Conservation (phyloP, 176 grass and related monocot genomes). For the Oropetium thomaeum region DNA sequence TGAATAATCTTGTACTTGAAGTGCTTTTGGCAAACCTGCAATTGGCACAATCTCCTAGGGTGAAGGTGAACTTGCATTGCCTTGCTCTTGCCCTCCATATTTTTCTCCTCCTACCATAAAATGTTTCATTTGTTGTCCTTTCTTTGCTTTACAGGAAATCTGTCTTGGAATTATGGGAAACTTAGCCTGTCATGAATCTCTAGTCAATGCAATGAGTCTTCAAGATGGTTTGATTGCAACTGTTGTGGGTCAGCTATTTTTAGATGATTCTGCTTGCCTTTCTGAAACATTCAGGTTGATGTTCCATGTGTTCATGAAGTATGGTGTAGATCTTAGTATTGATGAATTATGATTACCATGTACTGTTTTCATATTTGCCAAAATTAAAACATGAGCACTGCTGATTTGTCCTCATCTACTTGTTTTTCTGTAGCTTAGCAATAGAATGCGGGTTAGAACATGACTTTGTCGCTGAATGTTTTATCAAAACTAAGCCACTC, state of each 20-base stretch:
- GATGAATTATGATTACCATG: background rate
- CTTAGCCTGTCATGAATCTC: constrained; percentile 76
- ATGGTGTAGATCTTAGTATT: constrained; percentile 7
- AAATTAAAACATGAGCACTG: background rate
- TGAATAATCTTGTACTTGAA: constrained; percentile 82
- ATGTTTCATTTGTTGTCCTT: constrained; percentile 19
- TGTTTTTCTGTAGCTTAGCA: constrained; percentile 3
- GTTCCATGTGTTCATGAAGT: background rate
- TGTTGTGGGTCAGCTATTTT: constrained; percentile 68
- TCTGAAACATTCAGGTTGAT: constrained; percentile 83
- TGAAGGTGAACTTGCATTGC: constrained; percentile 48
- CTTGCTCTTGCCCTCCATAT: background rate
- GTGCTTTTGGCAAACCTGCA: constrained; percentile 80
- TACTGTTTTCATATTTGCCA: constrained; percentile 11
- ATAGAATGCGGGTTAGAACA: constrained; percentile 17
- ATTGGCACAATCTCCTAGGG: constrained; percentile 57
- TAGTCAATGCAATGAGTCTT: constrained; percentile 56
- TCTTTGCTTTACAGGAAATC: constrained; percentile 64
- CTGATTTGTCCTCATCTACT: background rate
- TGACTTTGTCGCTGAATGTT: constrained; percentile 13
- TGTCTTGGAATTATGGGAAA: constrained; percentile 95
- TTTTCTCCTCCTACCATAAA: constrained; percentile 4
- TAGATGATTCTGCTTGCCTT: constrained; percentile 72
- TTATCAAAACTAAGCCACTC: background rate
- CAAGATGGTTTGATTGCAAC: constrained; percentile 65